Conservation (phyloP, 1,139 yeast species). For the Eremothecium gossypii region DNA sequence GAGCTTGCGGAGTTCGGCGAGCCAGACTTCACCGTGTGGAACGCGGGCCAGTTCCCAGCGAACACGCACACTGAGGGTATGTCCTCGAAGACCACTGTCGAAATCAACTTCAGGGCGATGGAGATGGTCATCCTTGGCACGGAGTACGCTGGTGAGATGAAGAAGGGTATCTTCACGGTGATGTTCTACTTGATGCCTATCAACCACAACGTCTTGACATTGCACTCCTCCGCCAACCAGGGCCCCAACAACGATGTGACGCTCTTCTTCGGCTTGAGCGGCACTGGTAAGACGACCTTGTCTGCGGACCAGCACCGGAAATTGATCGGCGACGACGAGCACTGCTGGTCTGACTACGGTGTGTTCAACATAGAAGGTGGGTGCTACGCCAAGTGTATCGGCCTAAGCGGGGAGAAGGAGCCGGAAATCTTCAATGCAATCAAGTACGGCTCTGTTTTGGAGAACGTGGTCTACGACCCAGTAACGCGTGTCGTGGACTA, state of each 20-base stretch:
- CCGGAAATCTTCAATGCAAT: conserved; percentile 96
- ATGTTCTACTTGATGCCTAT: conserved; percentile 99
- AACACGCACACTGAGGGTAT: conserved; percentile 93
- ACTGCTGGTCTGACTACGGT: conserved; percentile 98
- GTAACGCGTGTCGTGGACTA: conserved; percentile 77
- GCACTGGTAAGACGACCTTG: conserved; percentile 96
- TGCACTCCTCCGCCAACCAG: conserved; percentile 94
- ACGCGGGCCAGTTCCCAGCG: conserved; percentile 99
- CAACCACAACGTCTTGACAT: conserved; percentile 80
- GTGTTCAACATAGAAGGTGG: conserved; percentile 99
- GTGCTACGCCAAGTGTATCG: conserved; percentile 96
- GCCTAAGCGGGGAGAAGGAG: conserved; percentile 83
- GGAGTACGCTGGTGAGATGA: conserved; percentile 99
- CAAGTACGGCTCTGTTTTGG: conserved; percentile 87
- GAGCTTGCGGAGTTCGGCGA: conserved; percentile 87
- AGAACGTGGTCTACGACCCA: conserved; percentile 85
- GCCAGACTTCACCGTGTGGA: conserved; percentile 97
- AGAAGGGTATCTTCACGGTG: conserved; percentile 97
- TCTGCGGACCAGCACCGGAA: conserved; percentile 93
- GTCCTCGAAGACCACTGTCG: conserved; percentile 95
- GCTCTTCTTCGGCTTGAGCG: conserved; percentile 91
- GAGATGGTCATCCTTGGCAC: conserved; percentile 98
- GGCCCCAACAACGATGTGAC: conserved; percentile 68
- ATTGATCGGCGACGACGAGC: conserved; percentile 98
- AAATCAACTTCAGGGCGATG: conserved; percentile 94